Evolutionary conservation across 139 green algal species (phyloP).

Genomic region (Microglena sp.): DNA sequence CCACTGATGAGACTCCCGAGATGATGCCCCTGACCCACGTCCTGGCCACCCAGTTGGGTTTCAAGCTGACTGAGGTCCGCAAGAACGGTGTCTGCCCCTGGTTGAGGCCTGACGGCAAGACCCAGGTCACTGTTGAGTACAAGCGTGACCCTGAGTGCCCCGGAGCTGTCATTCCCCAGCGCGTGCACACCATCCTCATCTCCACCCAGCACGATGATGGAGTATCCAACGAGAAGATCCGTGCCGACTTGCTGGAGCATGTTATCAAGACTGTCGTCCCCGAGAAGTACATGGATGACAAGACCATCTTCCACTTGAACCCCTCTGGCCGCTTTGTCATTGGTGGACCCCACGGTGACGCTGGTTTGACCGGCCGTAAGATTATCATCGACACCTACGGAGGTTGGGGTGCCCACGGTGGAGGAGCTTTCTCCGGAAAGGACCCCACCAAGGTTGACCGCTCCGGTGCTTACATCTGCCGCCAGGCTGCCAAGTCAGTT

Average conservation of each 20-base stretch:
- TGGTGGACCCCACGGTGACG: slow-evolving; percentile 93
- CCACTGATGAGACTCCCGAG: slow-evolving; percentile 95
- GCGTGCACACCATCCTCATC: slow-evolving; percentile 99
- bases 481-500: slow-evolving; percentile 95
- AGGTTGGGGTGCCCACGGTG: slow-evolving; percentile 96
- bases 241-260: slow-evolving; percentile 85
- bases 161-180: slow-evolving; percentile 79
- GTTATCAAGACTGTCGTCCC: slow-evolving; percentile 99
- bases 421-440: slow-evolving; percentile 97
- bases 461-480: slow-evolving; percentile 96
- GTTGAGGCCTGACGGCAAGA: slow-evolving; percentile 98
- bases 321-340: slow-evolving; percentile 96
- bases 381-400: slow-evolving; percentile 99
- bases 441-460: slow-evolving; percentile 73
- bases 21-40: slow-evolving; percentile 99
- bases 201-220: slow-evolving; percentile 90
- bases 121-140: slow-evolving; percentile 99
- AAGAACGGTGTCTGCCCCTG: slow-evolving; percentile 88
- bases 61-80: slow-evolving; percentile 76
- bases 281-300: slow-evolving; percentile 94
- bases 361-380: slow-evolving; percentile 82
- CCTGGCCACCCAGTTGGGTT: slow-evolving; percentile 90
- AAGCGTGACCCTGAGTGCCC: slow-evolving; percentile 76
- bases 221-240: slow-evolving; percentile 96
- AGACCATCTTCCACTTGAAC: slow-evolving; percentile 99